Base-by-base conservation (phyloP, 163 green algal genomes). In the Smithsoniella earleae region DNA sequence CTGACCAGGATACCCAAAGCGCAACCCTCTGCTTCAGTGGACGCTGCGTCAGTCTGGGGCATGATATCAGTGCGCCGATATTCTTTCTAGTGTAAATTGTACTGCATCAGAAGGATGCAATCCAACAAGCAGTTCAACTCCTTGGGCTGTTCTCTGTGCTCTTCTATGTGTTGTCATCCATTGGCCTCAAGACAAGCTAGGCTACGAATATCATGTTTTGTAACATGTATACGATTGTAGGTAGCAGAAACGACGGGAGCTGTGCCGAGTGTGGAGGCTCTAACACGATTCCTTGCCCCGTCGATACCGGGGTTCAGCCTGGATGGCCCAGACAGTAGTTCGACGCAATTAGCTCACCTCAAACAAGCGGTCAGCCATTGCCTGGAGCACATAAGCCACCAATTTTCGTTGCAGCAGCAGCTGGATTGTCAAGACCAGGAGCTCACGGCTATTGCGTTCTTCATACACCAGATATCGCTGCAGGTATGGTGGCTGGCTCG, bases 381-480 rank as follows among this genome's bases (percentile, higher is more conserved):
- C 58, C 8, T 69, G 27, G 27, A 69, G 58, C 58, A 69, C 25
- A 33, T 69, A 0, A 69, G 58, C 25, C 18, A 34, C 27, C 58
- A 38, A 25, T 18, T 69, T 30, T 30, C 58, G n/a, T 31, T 69
- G 16, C 27, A 69, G 58, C 58, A 69, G n/a, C n/a, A 34, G 8
- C 30, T 69, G 6, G 58, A 69, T 31, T 69, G 58, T 31, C 30
- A 69, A 13, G n/a, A 38, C 30, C 31, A 43, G 58, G 58, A 69
- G 58, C 58, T 69, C 27, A 38, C 58, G 6, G 58, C 58, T 0
- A 69, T 69, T 6, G 31, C 58, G 3, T 69, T 69, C 58, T 69
- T 69, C 58, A 69, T 69, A 33, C 58, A 69, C 25, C 58, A 69
- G 25, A 49, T 49, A 10, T 49, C 40, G 13, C 40, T 49, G 40